Evolutionary conservation across 2,329 filamentous ascomycete genomes (phyloP), one percentile per base, ranked within the genome.

Genomic region (Cordyceps militaris): DNA sequence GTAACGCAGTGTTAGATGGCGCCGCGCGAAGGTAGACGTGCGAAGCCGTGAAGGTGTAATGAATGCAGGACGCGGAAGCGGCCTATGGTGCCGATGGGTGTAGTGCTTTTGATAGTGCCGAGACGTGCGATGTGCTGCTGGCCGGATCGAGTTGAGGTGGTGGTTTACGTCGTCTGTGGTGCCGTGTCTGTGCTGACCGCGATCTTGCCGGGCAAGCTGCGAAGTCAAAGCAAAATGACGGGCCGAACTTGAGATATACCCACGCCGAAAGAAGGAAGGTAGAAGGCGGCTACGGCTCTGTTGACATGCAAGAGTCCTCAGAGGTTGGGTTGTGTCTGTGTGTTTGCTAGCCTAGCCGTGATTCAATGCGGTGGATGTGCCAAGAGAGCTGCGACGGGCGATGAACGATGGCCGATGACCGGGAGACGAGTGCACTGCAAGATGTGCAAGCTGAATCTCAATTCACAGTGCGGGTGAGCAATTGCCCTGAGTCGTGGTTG

Each of bases 41-140:
- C 42, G 51, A 28, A 36, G 23, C 21, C 40, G 28, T 36, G 21
- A 21, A 55, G 51, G 51, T 42, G 42, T 16, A 43, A 24, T 21
- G 13, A 46, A 46, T 55, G 51, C 51, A 55, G 38, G 51, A 55
- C 42, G 51, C 51, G 42, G 51, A 54, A 46, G 40, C 51, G 40
- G 51, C 36, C 26, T 44, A 24, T 5, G 40, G 40, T 21, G 42
- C 51, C 42, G 51, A 28, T 55, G 40, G 28, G 8, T 55, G 46
- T 34, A 46, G 51, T 28, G 19, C 11, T 14, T 21, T 26, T 53
- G 43, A 21, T 50, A 32, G 48, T 50, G 36, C 49, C 21, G 34
- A 30, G 16, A 51, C 28, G 32, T 50, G 47, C n/a, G 16, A 49
- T 51, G 49, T 40, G 49, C 14, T 28, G 24, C 24, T 26, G 49